phyloP scores from a whole-genome alignment of 768 basidiomycete species.

The Gymnopilus junonius region DNA sequence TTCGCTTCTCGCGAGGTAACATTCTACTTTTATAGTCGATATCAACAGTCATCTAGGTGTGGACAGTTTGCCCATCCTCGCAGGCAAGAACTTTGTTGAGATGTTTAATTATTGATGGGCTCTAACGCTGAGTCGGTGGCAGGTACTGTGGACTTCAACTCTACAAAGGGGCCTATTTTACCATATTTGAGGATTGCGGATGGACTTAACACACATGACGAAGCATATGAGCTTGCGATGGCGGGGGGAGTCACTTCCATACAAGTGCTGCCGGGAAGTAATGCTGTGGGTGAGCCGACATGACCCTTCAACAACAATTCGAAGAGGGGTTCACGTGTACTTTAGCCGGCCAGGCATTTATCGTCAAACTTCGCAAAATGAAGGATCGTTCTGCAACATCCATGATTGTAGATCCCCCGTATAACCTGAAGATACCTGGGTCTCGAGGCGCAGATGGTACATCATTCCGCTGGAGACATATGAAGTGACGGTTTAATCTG shows the following conservation, averaged over 20 bases:
- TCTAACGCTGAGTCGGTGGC: not conserved
- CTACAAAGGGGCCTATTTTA: constrained; percentile 64
- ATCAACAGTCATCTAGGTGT: constrained; percentile 85
- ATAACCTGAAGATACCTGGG: constrained; percentile 46
- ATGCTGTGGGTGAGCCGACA: constrained; percentile 64
- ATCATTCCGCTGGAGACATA: constrained; percentile 74
- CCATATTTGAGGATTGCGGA: constrained; percentile 87
- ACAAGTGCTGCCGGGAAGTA: constrained; percentile 81
- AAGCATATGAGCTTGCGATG: constrained; percentile 71
- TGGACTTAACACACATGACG: constrained; percentile 86
- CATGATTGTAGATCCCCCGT: constrained; percentile 87
- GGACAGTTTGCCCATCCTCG: constrained; percentile 62
- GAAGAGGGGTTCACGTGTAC: not conserved
- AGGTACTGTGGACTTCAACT: constrained; percentile 66
- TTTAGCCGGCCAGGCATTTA: constrained; percentile 85
- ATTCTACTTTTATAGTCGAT: constrained; percentile 51
- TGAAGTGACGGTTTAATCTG: constrained; percentile 58
- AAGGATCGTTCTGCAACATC: constrained; percentile 74
- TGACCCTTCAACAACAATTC: not conserved
- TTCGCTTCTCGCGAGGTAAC: not conserved
- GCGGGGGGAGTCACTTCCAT: constrained; percentile 90
- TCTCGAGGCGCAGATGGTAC: constrained; percentile 40
- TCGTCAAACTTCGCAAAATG: constrained; percentile 84
- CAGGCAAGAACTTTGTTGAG: constrained; percentile 29
- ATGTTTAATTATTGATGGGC: not conserved